Base-by-base conservation (phyloP, 495 filamentous ascomycete species). In the Neurospora intermedia region DNA sequence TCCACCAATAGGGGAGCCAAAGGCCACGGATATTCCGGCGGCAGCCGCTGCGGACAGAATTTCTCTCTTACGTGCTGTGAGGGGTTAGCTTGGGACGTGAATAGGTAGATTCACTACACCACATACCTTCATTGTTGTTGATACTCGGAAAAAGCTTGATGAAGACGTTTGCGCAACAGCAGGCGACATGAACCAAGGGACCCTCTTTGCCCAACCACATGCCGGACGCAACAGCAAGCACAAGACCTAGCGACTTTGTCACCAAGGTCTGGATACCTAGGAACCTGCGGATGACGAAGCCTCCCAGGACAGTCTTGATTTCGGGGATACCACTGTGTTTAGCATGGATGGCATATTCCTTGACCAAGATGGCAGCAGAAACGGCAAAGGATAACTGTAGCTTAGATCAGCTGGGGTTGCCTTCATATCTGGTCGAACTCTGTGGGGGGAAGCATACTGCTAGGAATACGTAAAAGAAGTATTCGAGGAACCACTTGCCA, bases 201-300 rank as follows among this genome's bases (percentile, higher is more conserved):
- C 96, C 96, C 86, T 99, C 96, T 80, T 99, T 99, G 23, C 96
- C 96, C n/a, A 99, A 82, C 96, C 96, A 99, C 82, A 99, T 87
- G 16, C 96, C 96, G 23, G 96, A 98, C 75, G 94, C 93, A 75
- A 98, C 96, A 38, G 96, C 91, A 54, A 99, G 88, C 81, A 96
- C 94, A 83, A 99, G 82, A 54, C 96, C 96, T 46, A 99, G 80
- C 4, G 94, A 97, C 78, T 99, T 99, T 69, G 95, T 94, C 31
- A 92, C 81, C 77, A 99, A 84, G 1, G 95, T 98, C 95, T 94
- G 97, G n/a, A 87, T 83, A 7, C 96, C 94, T 87, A 99, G 87
- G 76, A 99, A 98, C 78, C 90, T 88, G 71, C 91, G 88, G 72
- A 99, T 98, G 11, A 99, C 90, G 83, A 97, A 98, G 27, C 96